Percentiles rank a stretch among this genome's conserved stretches.
Evolutionary conservation across 2,329 filamentous ascomycete species (phyloP).

Genomic region (Trichoderma sp.): DNA sequence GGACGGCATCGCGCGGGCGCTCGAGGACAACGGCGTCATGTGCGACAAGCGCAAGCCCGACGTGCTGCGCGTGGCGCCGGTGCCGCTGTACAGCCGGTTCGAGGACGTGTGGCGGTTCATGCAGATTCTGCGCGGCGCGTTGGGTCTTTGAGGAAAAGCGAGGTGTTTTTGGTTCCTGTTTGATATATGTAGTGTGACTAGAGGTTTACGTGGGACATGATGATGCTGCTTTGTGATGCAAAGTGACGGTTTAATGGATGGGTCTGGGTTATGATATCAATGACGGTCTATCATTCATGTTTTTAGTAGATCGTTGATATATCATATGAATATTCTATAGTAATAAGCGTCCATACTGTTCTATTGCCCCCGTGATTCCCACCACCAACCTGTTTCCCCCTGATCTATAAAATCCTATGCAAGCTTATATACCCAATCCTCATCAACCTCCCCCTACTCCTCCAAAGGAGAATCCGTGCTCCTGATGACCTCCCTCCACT

Average conservation of each 20-base stretch:
- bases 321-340: neutral
- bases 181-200: neutral
- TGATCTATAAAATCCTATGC: neutral
- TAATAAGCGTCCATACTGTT: neutral
- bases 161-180: neutral
- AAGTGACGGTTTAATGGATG: neutral
- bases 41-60: conserved; percentile 84
- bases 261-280: neutral
- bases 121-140: conserved; percentile 44
- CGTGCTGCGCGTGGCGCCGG: conserved; percentile 81
- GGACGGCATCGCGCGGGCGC: conserved; percentile 63
- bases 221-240: neutral
- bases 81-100: conserved; percentile 82
- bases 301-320: neutral
- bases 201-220: neutral
- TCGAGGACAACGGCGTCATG: conserved; percentile 71
- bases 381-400: neutral
- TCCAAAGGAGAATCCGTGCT: conserved; percentile 34
- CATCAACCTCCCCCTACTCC: neutral
- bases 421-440: neutral
- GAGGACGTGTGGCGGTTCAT: conserved; percentile 64
- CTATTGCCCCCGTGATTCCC: neutral
- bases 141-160: conserved; percentile 34
- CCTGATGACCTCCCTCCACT: conserved; percentile 48
- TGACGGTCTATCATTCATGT: neutral